Evolutionary conservation across 2,329 filamentous ascomycete genomes (phyloP).

Genomic region (Phialemonium atrogriseum): DNA sequence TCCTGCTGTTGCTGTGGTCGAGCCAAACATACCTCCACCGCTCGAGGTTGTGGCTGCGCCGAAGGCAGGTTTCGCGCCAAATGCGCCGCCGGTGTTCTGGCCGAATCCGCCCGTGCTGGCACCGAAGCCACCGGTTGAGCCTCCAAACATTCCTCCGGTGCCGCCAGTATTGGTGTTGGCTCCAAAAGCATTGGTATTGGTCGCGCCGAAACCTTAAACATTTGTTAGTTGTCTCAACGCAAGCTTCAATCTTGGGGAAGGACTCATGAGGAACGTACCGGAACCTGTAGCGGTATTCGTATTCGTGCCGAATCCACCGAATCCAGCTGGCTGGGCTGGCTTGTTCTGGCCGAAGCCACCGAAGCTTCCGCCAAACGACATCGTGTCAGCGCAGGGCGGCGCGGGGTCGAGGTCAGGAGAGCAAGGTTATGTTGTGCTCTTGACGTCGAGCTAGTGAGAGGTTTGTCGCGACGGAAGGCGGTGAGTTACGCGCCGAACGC

Average conservation of each 20-base stretch:
- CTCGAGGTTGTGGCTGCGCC: conserved; percentile 33
- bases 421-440: too few relatives aligned
- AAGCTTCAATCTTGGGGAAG: not conserved
- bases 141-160: conserved; percentile 38
- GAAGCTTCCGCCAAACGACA: conserved; percentile 49
- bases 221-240: conserved; percentile 3
- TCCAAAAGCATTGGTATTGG: conserved; percentile 26
- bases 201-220: conserved; percentile 25
- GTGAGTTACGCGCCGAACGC: conserved; percentile 3
- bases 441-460: too few relatives aligned
- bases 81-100: conserved; percentile 13
- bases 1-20: conserved; percentile 27
- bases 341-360: conserved; percentile 54
- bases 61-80: conserved; percentile 40
- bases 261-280: not conserved
- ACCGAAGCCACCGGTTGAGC: conserved; percentile 18
- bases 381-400: conserved; percentile 23
- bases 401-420: conserved; percentile 1
- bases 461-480: conserved; percentile 4
- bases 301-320: conserved; percentile 49
- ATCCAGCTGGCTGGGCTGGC: conserved; percentile 35
- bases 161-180: conserved; percentile 27
- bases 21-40: conserved; percentile 37
- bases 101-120: conserved; percentile 14
- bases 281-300: conserved; percentile 24